Percentiles rank a stretch among this genome's conserved stretches.
phyloP scores from a whole-genome alignment of 139 green algal species.

The Spirogloea muscicola region DNA sequence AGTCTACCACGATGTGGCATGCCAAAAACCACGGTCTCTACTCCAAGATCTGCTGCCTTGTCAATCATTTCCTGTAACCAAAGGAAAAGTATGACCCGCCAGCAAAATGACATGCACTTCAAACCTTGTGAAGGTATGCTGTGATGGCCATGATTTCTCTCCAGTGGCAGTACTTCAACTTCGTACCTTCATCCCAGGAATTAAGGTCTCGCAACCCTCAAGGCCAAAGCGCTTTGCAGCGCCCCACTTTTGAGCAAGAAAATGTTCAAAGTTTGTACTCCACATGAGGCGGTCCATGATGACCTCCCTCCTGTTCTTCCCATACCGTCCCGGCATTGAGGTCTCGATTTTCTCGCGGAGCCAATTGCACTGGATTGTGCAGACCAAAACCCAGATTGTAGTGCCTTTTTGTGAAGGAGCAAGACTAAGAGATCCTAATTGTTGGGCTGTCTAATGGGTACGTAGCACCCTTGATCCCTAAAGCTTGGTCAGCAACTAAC shows the following conservation, averaged over 20 bases:
- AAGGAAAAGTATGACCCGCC: too few species aligned
- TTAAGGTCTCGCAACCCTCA: slow-evolving; percentile 83
- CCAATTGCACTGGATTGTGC: slow-evolving; percentile 98
- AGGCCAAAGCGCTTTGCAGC: slow-evolving; percentile 59
- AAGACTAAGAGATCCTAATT: too few species aligned
- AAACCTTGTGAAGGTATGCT: too few species aligned
- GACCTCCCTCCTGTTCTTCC: slow-evolving; percentile 67
- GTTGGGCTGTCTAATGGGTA: too few species aligned
- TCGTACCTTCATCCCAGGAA: slow-evolving; percentile 96
- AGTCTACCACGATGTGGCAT: slow-evolving; percentile 76
- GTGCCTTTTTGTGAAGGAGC: too few species aligned
- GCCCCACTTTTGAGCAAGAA: slow-evolving; percentile 87
- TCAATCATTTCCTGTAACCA: slow-evolving; percentile 89
- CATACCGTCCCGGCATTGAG: slow-evolving; percentile 17
- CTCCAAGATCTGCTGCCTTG: slow-evolving; percentile 74
- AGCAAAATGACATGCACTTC: too few species aligned
- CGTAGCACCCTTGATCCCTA: too few species aligned
- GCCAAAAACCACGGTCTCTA: slow-evolving; percentile 83
- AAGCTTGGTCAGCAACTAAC: too few species aligned
- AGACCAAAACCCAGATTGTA: too few species aligned
- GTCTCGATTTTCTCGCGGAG: slow-evolving; percentile 64
- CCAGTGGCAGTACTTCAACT: too few species aligned
- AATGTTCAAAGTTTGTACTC: slow-evolving; percentile 93
- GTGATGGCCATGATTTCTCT: too few species aligned
- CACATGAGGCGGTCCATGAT: slow-evolving; percentile 91